A percentile compares a stretch with the other conserved stretches of the same genome.
Evolutionary conservation across 306 rosid genomes (phyloP).

Genomic region (Luffa aegyptiaca): DNA sequence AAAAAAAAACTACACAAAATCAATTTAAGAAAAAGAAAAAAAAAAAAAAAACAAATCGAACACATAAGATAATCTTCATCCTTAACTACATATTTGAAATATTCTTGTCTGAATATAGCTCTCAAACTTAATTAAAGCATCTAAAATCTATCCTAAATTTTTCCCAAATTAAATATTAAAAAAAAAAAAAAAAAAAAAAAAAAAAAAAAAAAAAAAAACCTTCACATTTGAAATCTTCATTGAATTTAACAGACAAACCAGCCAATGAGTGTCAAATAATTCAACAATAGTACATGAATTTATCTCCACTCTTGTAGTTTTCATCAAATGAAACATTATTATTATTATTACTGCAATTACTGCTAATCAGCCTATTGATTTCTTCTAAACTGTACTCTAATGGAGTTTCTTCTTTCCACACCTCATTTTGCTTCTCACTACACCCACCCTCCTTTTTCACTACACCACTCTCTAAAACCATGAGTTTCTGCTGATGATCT

Average conservation of each 20-base stretch:
- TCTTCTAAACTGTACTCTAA: conserved; percentile 40
- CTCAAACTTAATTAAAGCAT: no score
- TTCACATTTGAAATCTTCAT: not conserved
- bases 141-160: no score
- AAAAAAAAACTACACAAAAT: no score
- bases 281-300: conserved; percentile 20
- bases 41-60: no score
- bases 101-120: no score
- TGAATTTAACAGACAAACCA: no score
- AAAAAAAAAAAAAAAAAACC: no score
- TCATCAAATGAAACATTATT: conserved; percentile 31
- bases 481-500: not conserved
- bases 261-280: not conserved
- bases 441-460: not conserved
- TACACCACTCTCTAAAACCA: not conserved
- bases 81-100: no score
- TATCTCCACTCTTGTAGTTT: conserved; percentile 27
- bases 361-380: conserved; percentile 37
- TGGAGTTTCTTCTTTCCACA: conserved; percentile 18
- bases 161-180: no score
- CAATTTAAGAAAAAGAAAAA: no score
- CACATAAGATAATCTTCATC: no score
- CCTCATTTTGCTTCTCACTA: conserved; percentile 19
- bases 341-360: conserved; percentile 10
- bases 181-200: no score